Evolutionary conservation across 2,329 filamentous ascomycete genomes (phyloP).

Genomic region (Septoria petroselini): DNA sequence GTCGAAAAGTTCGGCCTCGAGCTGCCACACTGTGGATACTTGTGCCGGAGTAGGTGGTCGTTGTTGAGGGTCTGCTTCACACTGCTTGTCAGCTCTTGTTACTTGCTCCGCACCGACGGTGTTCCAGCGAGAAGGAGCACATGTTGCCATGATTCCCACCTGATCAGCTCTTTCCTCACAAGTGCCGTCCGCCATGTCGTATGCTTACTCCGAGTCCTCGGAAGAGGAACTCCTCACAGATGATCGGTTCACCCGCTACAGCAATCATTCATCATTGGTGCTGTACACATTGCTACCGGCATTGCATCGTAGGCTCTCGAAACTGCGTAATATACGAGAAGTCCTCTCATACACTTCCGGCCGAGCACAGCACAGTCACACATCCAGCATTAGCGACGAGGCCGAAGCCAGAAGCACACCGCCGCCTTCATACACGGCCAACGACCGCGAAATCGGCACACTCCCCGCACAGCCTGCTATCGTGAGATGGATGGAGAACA

Average conservation of each 20-base stretch:
- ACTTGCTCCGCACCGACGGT: constrained; percentile 3
- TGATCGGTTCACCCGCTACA: constrained; percentile 1
- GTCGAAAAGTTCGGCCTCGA: constrained; percentile 8
- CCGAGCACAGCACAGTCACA: constrained; percentile 4
- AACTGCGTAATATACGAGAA: constrained; percentile 45
- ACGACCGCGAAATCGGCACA: constrained; percentile 7
- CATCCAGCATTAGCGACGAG: constrained; percentile 13
- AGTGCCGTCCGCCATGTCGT: constrained; percentile 4
- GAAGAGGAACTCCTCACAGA: not conserved
- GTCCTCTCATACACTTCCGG: constrained; percentile 24
- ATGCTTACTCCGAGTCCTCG: constrained; percentile 3
- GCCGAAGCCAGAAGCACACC: constrained; percentile 35
- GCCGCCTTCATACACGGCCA: constrained; percentile 36
- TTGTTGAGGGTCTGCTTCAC: not conserved
- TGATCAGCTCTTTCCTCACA: not conserved
- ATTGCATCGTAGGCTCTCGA: constrained; percentile 52
- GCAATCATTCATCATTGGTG: constrained; percentile 40
- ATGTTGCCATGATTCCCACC: not conserved
- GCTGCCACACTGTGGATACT: not conserved
- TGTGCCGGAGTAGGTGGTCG: not conserved
- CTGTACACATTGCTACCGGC: constrained; percentile 55
- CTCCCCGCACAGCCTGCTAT: constrained; percentile 18
- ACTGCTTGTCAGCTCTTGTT: not conserved
- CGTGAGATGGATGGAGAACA: constrained; percentile 14
- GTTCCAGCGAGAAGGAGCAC: not conserved